phyloP scores from a whole-genome alignment of 139 green algal species.

The Chlamydomonas sp. region DNA sequence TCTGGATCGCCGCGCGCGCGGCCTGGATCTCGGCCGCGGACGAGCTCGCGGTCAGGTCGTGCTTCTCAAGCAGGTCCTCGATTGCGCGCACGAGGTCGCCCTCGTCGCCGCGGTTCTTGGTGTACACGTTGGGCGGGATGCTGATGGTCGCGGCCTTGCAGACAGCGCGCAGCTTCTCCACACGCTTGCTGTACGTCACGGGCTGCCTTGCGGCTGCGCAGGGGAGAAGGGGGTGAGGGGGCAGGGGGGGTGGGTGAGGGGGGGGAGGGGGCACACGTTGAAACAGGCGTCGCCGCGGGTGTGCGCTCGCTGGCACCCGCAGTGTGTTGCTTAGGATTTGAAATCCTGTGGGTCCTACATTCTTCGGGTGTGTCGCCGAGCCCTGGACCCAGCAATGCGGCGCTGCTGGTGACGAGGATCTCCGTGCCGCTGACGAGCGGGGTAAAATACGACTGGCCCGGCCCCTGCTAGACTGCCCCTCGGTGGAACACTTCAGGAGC shows the following conservation, averaged over 20 bases:
- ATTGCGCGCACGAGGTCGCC: background rate
- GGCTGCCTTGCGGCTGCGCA: background rate
- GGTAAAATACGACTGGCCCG: no score
- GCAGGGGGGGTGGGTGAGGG: no score
- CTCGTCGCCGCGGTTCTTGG: slow-evolving; percentile 8
- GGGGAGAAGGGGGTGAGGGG: background rate
- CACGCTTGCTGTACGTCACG: background rate
- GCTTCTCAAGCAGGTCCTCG: slow-evolving; percentile 14
- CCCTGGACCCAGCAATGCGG: no score
- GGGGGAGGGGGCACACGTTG: background rate
- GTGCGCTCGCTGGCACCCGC: no score
- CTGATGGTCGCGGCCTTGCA: slow-evolving; percentile 11
- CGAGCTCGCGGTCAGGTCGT: background rate
- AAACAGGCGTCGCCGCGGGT: no score
- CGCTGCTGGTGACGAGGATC: no score
- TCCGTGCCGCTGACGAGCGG: no score
- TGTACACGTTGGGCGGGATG: slow-evolving; percentile 6
- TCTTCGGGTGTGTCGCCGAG: no score
- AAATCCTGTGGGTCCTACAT: background rate
- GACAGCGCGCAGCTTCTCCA: slow-evolving; percentile 1
- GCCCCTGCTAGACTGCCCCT: no score
- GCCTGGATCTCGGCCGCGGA: background rate
- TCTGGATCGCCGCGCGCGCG: slow-evolving; percentile 30
- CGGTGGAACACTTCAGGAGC: no score
- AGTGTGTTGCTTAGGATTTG: no score